phyloP scores from a whole-genome alignment of 352 stramenopile species.

The Phytophthora syringae region DNA sequence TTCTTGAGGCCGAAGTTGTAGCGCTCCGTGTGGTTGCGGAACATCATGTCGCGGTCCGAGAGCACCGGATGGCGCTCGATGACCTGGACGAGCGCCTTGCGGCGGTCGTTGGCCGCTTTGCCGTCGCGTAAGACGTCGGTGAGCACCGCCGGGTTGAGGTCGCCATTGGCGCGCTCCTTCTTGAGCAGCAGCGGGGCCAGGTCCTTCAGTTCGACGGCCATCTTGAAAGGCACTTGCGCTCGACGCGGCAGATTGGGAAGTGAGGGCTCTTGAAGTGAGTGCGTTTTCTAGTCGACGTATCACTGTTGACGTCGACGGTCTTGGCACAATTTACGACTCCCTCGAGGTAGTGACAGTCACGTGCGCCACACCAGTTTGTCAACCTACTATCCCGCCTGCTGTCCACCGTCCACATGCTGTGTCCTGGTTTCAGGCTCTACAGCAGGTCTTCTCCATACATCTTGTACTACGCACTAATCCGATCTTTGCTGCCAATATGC shows the following conservation, averaged over 20 bases:
- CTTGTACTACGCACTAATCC: too few relatives aligned
- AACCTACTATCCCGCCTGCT: too few relatives aligned
- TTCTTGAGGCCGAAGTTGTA: conserved; percentile 31
- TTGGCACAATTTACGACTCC: too few relatives aligned
- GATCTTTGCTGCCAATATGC: too few relatives aligned
- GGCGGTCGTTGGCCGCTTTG: conserved; percentile 40
- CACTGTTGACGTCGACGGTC: too few relatives aligned
- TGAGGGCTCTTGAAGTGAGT: too few relatives aligned
- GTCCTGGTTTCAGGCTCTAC: too few relatives aligned
- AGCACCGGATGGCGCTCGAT: conserved; percentile 24
- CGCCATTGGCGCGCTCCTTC: conserved; percentile 55
- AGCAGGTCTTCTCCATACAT: too few relatives aligned
- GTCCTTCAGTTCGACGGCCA: conserved; percentile 61
- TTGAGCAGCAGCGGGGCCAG: conserved; percentile 64
- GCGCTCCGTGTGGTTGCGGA: conserved; percentile 28
- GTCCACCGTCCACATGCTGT: too few relatives aligned
- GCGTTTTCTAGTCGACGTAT: too few relatives aligned
- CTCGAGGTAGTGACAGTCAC: too few relatives aligned
- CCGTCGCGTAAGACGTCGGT: conserved; percentile 42
- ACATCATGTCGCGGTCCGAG: conserved; percentile 28
- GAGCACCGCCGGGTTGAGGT: conserved; percentile 47
- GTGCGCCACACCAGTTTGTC: too few relatives aligned
- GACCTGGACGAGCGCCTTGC: conserved; percentile 44
- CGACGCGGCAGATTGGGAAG: conserved; percentile 17
- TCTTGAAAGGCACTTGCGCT: not conserved